A percentile compares a stretch with the other conserved stretches of the same genome.
Conservation (phyloP, 495 filamentous ascomycete genomes). For the Neurospora intermedia region DNA sequence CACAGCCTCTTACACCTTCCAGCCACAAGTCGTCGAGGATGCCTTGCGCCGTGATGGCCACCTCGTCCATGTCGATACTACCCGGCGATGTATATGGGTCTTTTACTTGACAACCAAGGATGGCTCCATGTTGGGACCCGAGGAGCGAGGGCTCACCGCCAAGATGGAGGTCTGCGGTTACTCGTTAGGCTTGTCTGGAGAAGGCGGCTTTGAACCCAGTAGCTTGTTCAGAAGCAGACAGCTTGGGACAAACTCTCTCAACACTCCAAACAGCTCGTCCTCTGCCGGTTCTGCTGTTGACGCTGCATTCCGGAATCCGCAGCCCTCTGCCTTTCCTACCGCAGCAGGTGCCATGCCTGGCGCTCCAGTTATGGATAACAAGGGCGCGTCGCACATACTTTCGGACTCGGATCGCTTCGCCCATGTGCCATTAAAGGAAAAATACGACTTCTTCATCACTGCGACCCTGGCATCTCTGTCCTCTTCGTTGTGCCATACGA, state of each 20-base stretch:
- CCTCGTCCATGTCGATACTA: constrained; percentile 38
- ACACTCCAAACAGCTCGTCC: constrained; percentile 38
- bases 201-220: constrained; percentile 35
- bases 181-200: constrained; percentile 28
- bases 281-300: constrained; percentile 37
- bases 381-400: constrained; percentile 7
- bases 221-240: constrained; percentile 31
- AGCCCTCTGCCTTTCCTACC: constrained; percentile 2
- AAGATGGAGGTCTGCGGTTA: constrained; percentile 31
- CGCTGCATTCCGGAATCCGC: constrained; percentile 19
- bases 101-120: constrained; percentile 33
- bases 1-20: constrained; percentile 27
- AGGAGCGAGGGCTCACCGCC: constrained; percentile 19
- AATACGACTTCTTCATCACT: constrained; percentile 35
- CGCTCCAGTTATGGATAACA: constrained; percentile 19
- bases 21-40: constrained; percentile 33
- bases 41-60: constrained; percentile 38
- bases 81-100: constrained; percentile 39
- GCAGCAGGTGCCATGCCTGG: neutral
- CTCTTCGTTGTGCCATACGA: constrained; percentile 28
- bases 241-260: constrained; percentile 25
- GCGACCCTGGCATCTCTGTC: constrained; percentile 34
- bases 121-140: constrained; percentile 11
- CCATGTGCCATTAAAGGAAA: constrained; percentile 21
- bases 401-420: constrained; percentile 18